Evolutionary conservation across 306 rosid species (phyloP).

Genomic region (Acmispon strigosus): DNA sequence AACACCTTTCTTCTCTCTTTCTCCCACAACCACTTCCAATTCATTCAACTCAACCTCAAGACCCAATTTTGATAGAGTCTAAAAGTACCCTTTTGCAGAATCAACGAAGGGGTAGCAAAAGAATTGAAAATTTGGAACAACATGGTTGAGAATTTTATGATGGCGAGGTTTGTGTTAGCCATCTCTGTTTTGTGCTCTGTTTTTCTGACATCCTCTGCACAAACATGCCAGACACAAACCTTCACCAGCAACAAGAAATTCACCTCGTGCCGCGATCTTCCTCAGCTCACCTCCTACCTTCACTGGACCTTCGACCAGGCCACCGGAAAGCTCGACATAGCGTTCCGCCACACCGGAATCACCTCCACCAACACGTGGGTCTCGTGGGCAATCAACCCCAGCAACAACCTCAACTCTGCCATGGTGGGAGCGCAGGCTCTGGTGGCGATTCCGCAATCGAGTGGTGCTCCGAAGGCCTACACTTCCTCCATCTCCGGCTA

Average conservation of each 20-base stretch:
- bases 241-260: constrained; percentile 27
- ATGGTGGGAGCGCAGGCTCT: constrained; percentile 60
- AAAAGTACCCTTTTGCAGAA: neutral
- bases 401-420: neutral
- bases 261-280: constrained; percentile 38
- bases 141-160: constrained; percentile 19
- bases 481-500: neutral
- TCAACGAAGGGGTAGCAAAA: neutral
- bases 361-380: constrained; percentile 44
- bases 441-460: constrained; percentile 35
- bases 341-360: constrained; percentile 42
- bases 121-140: neutral
- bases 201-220: constrained; percentile 36
- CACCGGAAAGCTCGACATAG: constrained; percentile 41
- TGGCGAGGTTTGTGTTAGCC: constrained; percentile 21
- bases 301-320: constrained; percentile 44
- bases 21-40: neutral
- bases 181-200: constrained; percentile 24
- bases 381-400: constrained; percentile 65
- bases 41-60: neutral
- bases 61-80: neutral
- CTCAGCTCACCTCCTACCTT: constrained; percentile 43
- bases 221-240: constrained; percentile 27
- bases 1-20: neutral
- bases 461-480: constrained; percentile 16